Conservation (phyloP, 1,139 yeast species). For the Candida labiduridarum region DNA sequence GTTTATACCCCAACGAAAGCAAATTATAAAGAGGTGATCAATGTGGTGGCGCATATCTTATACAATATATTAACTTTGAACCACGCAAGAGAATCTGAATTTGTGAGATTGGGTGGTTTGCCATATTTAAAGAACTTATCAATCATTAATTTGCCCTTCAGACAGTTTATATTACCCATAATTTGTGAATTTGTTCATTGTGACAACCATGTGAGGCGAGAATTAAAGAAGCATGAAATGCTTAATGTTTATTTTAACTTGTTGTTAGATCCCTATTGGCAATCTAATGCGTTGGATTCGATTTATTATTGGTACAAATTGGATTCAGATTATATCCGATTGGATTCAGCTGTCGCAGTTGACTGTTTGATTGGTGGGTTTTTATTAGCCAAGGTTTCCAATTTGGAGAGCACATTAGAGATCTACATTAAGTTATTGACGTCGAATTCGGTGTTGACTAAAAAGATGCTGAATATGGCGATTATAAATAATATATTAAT, state of each 20-base stretch:
- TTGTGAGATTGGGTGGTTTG: conserved; percentile 56
- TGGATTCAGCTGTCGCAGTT: conserved; percentile 30
- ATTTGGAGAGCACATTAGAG: conserved; percentile 44
- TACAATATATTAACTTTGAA: conserved; percentile 64
- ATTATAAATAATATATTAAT: conserved; percentile 30
- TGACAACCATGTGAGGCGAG: conserved; percentile 39
- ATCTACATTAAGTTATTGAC: conserved; percentile 39
- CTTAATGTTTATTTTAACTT: conserved; percentile 51
- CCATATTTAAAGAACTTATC: conserved; percentile 53
- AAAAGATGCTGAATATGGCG: conserved; percentile 27
- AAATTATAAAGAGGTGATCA: conserved; percentile 45
- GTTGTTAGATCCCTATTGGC: conserved; percentile 68
- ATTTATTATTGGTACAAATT: conserved; percentile 43
- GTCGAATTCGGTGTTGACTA: conserved; percentile 22
- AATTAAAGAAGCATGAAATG: conserved; percentile 41
- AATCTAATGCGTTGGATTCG: conserved; percentile 66
- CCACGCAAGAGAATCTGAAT: conserved; percentile 51
- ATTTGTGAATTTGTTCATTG: conserved; percentile 64
- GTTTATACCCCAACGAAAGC: conserved; percentile 28
- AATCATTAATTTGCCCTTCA: conserved; percentile 49
- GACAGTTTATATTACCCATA: conserved; percentile 65
- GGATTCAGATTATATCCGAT: conserved; percentile 26
- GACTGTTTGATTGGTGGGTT: conserved; percentile 43
- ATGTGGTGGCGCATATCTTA: conserved; percentile 45
- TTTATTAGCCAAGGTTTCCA: conserved; percentile 40